phyloP scores from a whole-genome alignment of 768 basidiomycete genomes.

The Filobasidium wieringae region DNA sequence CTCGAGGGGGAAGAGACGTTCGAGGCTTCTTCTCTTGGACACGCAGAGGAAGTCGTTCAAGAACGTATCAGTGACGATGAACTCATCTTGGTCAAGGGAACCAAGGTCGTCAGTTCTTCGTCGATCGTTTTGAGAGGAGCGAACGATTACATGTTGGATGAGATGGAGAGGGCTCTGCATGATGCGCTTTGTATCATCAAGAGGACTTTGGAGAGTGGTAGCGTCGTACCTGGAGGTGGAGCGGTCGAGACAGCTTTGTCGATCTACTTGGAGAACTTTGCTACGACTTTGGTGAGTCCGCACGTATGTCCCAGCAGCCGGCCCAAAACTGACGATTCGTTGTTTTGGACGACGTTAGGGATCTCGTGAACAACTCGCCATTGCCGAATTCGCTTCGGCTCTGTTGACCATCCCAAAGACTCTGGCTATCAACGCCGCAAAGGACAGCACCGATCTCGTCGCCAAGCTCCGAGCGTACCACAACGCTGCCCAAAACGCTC shows the following conservation, averaged over 20 bases:
- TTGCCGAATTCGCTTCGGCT: conserved; percentile 93
- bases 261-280: conserved; percentile 97
- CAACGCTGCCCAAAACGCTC: conserved; percentile 88
- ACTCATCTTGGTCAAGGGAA: conserved; percentile 91
- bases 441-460: conserved; percentile 93
- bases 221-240: conserved; percentile 92
- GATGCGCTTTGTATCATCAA: conserved; percentile 92
- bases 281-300: conserved; percentile 74
- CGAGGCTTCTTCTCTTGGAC: conserved; percentile 78
- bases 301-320: no score
- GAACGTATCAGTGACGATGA: conserved; percentile 98
- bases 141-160: conserved; percentile 98
- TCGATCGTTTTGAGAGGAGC: conserved; percentile 91
- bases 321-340: background rate
- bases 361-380: conserved; percentile 93
- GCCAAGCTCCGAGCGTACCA: conserved; percentile 95
- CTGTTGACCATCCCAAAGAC: conserved; percentile 92
- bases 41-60: conserved; percentile 89
- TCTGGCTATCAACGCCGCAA: conserved; percentile 93
- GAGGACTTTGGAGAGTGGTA: conserved; percentile 87
- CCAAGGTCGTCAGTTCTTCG: conserved; percentile 84
- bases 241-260: conserved; percentile 93
- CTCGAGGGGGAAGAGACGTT: conserved; percentile 97
- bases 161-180: conserved; percentile 95
- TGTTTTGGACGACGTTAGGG: conserved; percentile 48